A percentile compares a stretch with the other conserved stretches of the same genome.
Evolutionary conservation across 805 yeast genomes (phyloP).

Genomic region (Lipomyces orientalis): DNA sequence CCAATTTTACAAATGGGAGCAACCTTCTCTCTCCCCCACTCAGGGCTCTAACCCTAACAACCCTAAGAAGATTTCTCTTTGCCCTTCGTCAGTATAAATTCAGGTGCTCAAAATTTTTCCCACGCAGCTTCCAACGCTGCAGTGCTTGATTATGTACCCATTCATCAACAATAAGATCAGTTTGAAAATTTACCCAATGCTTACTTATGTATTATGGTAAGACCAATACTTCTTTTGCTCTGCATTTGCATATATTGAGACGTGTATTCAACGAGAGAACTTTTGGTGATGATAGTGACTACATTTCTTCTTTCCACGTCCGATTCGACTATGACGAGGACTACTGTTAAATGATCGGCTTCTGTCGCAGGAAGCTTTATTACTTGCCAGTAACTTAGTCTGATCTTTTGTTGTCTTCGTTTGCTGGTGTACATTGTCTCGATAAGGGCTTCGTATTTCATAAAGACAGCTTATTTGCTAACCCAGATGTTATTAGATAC

Average conservation of each 20-base stretch:
- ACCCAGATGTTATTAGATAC: not conserved
- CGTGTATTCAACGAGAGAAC: not conserved
- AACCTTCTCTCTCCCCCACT: not conserved
- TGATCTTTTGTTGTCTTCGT: conserved; percentile 22
- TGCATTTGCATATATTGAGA: not conserved
- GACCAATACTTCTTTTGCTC: not conserved
- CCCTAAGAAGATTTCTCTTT: not conserved
- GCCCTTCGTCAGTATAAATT: not conserved
- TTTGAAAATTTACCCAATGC: not conserved
- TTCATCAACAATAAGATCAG: not conserved
- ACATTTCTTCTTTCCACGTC: conserved; percentile 36
- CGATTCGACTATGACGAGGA: conserved; percentile 40
- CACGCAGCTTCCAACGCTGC: not conserved
- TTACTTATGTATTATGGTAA: not conserved
- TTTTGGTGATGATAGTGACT: conserved; percentile 28
- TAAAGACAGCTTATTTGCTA: not conserved
- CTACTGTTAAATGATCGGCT: conserved; percentile 24
- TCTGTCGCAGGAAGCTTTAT: conserved; percentile 37
- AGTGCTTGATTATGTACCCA: not conserved
- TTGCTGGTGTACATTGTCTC: not conserved
- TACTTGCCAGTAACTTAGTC: conserved; percentile 39
- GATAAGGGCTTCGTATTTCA: not conserved
- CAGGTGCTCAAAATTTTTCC: not conserved
- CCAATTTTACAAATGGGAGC: too few relatives aligned
- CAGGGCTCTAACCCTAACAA: not conserved